Evolutionary conservation across 148 eudicot species (phyloP), one percentile per base, ranked within the genome.

Genomic region (Linanthus parryae): DNA sequence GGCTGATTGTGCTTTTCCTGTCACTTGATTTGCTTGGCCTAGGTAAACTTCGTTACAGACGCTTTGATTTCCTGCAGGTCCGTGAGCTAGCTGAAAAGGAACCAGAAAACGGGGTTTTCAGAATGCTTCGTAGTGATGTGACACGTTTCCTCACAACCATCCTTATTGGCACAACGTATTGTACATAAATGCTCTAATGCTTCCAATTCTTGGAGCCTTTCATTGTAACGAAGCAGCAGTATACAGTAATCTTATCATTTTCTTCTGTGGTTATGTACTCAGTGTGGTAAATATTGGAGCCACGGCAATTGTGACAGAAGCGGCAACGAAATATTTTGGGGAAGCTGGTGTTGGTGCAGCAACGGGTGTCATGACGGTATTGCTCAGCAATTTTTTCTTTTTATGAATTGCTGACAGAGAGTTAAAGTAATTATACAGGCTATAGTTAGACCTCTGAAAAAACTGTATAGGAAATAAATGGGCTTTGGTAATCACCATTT

Each of bases 231-330:
- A 61, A 43, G 41, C 55, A 41, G 19, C 18, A 38, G 3, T 2
- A 5, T 38, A n/a, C n/a, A n/a, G n/a, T n/a, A n/a, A n/a, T n/a
- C n/a, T n/a, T n/a, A n/a, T n/a, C n/a, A n/a, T n/a, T 38, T 2
- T 15, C 13, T 1, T 2, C 17, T 64, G 55, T 57, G 57, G 12
- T 56, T 61, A 47, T 66, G 8, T 75, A 28, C 58, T 41, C 82
- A 92, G 98, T 54, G 98, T 92, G 63, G 98, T 84, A 30, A 92
- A 92, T 71, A 92, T 92, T 56, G 98, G 71, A 56, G 98, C 98
- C 33, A 92, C 98, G 63, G 98, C 98, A 41, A 69, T 92, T 50
- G 98, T 92, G 53, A 92, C 98, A 29, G 90, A 92, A 50, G 98
- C 98, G 37, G 98, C 98, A 44, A 92, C 98, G 17, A 73, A 87